These are phyloP conservation scores for Allantophomopsis lycopodina DNA, from an alignment of 2,329 filamentous ascomycete species.

Conservation along the genomic window DNA sequence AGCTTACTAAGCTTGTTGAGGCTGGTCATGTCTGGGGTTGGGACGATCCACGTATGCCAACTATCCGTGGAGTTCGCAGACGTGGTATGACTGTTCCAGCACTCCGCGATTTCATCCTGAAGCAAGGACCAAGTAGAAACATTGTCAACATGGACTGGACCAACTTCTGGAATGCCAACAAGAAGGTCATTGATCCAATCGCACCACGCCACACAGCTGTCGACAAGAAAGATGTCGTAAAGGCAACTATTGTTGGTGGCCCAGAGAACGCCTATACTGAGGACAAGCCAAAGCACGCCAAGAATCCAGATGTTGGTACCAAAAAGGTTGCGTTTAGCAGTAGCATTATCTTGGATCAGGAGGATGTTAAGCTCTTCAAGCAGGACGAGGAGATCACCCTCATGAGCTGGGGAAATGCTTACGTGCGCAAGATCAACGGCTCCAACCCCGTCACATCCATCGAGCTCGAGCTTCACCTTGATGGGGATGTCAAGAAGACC, in stretches of 20 bases:
- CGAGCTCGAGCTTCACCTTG: constrained; percentile 76
- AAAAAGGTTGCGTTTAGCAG: constrained; percentile 76
- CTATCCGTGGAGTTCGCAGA: constrained; percentile 64
- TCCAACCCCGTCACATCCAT: constrained; percentile 50
- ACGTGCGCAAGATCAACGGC: constrained; percentile 54
- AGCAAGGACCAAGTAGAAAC: constrained; percentile 73
- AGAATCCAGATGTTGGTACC: constrained; percentile 71
- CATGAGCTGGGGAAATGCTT: constrained; percentile 92
- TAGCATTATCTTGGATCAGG: constrained; percentile 72
- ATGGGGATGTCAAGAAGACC: constrained; percentile 88
- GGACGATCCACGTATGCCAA: constrained; percentile 82
- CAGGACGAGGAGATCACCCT: constrained; percentile 84
- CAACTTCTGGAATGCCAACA: constrained; percentile 56
- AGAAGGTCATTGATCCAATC: constrained; percentile 68
- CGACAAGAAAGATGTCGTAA: constrained; percentile 55
- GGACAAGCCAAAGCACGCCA: constrained; percentile 76
- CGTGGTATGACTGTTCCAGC: constrained; percentile 70
- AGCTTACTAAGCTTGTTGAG: constrained; percentile 73
- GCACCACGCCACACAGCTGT: constrained; percentile 62
- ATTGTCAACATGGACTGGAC: constrained; percentile 79
- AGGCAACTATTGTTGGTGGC: constrained; percentile 52
- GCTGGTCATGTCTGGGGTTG: constrained; percentile 66
- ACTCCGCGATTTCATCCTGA: constrained; percentile 71
- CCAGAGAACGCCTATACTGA: constrained; percentile 49
- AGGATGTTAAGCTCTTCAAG: constrained; percentile 68